Evolutionary conservation across 2,329 filamentous ascomycete genomes (phyloP), one percentile per base, ranked within the genome.

Genomic region (Madurella fahalii): DNA sequence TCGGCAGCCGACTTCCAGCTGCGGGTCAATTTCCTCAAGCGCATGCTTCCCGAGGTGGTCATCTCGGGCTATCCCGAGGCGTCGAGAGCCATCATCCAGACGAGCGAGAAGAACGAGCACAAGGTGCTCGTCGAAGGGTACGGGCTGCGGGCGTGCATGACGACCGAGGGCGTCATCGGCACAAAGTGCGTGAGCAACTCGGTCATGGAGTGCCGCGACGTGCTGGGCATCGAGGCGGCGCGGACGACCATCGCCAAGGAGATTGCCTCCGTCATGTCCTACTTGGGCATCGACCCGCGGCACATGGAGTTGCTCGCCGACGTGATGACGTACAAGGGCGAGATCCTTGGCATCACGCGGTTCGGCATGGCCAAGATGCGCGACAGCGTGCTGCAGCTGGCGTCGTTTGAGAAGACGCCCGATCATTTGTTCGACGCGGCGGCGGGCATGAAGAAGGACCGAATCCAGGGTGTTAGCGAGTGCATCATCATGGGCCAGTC

Each of bases 401-500:
- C 94, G 0, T 93, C 87, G 16, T 99, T 99, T 68, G 94, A 99
- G 73, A 97, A 97, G 81, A 99, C 94, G 45, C 91, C 94, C 0
- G 94, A 99, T 68, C 94, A 99, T 72, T 74, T 99, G 40, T 99
- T 99, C 66, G 93, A 96, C 60, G 94, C 94, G 2, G 94, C 92
- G 7, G 89, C 90, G 5, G 85, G 86, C 53, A 95, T 95, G 79
- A 96, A 96, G 77, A 87, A 84, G 30, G 94, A 99, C 73, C 80
- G 83, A 59, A 95, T 99, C 57, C 89, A 96, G 70, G 94, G 94
- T 64, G 94, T 99, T 9, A 89, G 84, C 52, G 94, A 99, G 74
- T 95, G 91, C 72, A 97, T 99, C 68, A 99, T 99, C 68, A 94
- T 97, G 86, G 94, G 94, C 15, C 93, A 97, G 77, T 92, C 87